Base-by-base conservation (phyloP, 2,329 filamentous ascomycete species). In the Rosellinia necatrix region DNA sequence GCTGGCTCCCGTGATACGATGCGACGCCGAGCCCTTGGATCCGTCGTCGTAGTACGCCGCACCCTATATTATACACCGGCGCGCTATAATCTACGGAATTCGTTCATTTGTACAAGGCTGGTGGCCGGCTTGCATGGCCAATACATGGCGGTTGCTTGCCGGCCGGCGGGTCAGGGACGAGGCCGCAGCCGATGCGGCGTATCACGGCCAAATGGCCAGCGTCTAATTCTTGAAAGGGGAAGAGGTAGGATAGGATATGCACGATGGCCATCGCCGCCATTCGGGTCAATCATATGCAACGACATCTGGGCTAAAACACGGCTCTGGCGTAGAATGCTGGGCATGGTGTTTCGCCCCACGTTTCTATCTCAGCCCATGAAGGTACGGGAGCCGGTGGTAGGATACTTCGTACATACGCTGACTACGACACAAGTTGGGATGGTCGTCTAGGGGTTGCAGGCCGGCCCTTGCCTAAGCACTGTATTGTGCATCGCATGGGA, bases 111-210 rank as follows among this genome's bases (percentile, higher is more conserved):
- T 61, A 65, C 64, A 65, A 66, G 58, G 63, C 64, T 64, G 64
- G 59, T 64, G 66, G 67, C 53, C 61, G 63, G 61, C 64, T 52
- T 68, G 66, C 66, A 69, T 65, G 61, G 62, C 56, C 63, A 66
- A 60, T 63, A 63, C 58, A 57, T 59, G 52, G 57, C 63, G 61
- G 61, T 61, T 68, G 59, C 64, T 63, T 70, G 66, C 65, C 66
- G 61, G 65, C 66, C 63, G 58, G 63, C 67, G 65, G 66, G 65
- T 64, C 63, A 63, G 64, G 65, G 62, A 64, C 63, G 52, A 64
- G 63, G 56, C 62, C 61, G 61, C 62, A 67, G 65, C 63, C 65
- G 66, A 68, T 63, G 63, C 63, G 58, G 63, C 63, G 64, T 58
- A 63, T 58, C 56, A 65, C 56, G 58, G 57, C 58, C 58, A 62